Evolutionary conservation across 148 eudicot genomes (phyloP), one percentile per base, ranked within the genome.

Genomic region (Vaccinium vitisidaea): DNA sequence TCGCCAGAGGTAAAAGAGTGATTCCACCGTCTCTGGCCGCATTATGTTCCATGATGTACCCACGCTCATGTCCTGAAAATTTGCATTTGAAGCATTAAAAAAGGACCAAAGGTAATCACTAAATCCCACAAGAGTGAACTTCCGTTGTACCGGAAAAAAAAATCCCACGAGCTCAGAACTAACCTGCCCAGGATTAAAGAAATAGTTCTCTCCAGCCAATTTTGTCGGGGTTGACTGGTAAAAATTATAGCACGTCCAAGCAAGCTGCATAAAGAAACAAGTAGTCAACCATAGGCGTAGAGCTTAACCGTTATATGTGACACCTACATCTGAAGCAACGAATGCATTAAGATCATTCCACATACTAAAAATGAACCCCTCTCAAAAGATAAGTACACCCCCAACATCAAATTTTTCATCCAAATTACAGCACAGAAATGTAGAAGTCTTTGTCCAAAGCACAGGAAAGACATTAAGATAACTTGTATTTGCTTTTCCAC

Each of bases 11-110:
- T 97, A 97, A 87, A 97, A 97, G 83, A 97, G 92, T 19, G 99
- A 97, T 87, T 97, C 99, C 59, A 97, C 98, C 4, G 99, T 97
- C 90, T 97, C 99, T 55, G 98, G 99, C 89, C 99, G 93, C 90
- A 97, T 81, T 90, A 97, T 95, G 89, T 97, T 95, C 99, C 98
- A 97, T 67, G 99, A 95, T 82, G 98, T 97, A 84, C 99, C 99
- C 83, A 97, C 98, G 79, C 86, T 89, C 97, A 97, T 90, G 88
- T 97, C 99, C 99, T 97, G 85, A 84, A 84, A 82, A 84, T 59
- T 75, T 43, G 19, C n/a, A 82, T 55, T 23, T 21, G 58, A 76
- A 73, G 46, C 67, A 46, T 27, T n/a, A 77, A 23, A 75, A 32
- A 75, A 78, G 30, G 12, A 77, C 80, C 39, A 52, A 54, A 53